These are phyloP conservation scores for Lithocarpus polystachyus DNA, from an alignment of 306 rosid genomes.

Conservation along the genomic window DNA sequence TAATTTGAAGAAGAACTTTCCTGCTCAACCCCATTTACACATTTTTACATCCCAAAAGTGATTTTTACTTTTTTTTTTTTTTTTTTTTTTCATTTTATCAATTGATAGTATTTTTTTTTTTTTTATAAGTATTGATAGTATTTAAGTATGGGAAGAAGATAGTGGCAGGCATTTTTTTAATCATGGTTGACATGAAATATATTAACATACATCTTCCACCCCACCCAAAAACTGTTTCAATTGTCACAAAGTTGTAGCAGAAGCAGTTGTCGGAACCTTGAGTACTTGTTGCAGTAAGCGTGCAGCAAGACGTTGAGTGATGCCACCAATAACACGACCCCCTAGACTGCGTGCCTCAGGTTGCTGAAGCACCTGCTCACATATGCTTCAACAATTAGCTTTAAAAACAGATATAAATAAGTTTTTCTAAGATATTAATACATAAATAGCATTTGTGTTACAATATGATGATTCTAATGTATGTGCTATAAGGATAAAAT, in stretches of 20 bases:
- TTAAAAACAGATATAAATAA: neutral
- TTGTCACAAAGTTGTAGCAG: constrained; percentile 41
- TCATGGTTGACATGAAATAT: neutral
- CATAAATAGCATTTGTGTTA: neutral
- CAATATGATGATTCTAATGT: too few relatives aligned
- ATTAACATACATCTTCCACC: neutral
- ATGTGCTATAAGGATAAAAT: too few relatives aligned
- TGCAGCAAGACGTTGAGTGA: constrained; percentile 87
- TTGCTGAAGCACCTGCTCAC: constrained; percentile 72
- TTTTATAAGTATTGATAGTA: too few relatives aligned
- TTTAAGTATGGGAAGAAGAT: neutral
- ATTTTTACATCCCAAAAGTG: neutral
- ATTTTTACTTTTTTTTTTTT: neutral
- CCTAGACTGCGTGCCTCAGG: constrained; percentile 84
- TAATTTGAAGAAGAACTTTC: neutral
- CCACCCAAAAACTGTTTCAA: constrained; percentile 6
- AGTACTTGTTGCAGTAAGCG: constrained; percentile 85
- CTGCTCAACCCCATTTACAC: neutral
- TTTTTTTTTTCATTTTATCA: neutral
- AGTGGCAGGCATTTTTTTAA: neutral
- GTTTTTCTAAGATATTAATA: neutral
- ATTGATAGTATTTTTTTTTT: neutral
- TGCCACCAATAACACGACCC: constrained; percentile 67
- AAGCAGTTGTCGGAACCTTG: constrained; percentile 42
- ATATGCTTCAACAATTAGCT: neutral